Percentiles rank a stretch among this genome's conserved stretches.
Evolutionary conservation across 306 rosid genomes (phyloP).

Genomic region (Cucumis hystrix): DNA sequence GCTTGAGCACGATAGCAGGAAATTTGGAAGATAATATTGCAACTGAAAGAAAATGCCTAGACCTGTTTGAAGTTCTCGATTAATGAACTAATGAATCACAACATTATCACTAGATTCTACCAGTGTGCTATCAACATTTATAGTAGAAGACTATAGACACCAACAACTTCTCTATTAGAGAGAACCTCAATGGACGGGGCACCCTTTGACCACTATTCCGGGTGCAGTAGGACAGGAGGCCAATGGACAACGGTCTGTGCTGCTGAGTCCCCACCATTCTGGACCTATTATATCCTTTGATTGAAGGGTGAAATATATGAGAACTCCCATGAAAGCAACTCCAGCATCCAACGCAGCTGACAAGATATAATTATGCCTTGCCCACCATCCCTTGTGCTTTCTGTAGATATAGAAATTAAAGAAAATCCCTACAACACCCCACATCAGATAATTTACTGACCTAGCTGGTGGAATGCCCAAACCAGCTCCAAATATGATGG

Average conservation of each 20-base stretch:
- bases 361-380: constrained; percentile 55
- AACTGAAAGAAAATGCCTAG: neutral
- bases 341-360: constrained; percentile 73
- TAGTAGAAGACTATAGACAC: neutral
- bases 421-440: constrained; percentile 25
- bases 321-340: constrained; percentile 43
- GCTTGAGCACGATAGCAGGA: neutral
- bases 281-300: constrained; percentile 21
- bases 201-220: constrained; percentile 31
- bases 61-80: neutral
- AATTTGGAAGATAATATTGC: neutral
- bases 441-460: constrained; percentile 16
- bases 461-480: constrained; percentile 14
- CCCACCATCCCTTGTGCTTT: constrained; percentile 40
- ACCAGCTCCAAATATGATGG: constrained; percentile 15
- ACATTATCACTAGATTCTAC: neutral
- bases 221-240: constrained; percentile 11
- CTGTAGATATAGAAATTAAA: constrained; percentile 21
- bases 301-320: constrained; percentile 47
- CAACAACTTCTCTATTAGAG: neutral
- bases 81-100: neutral
- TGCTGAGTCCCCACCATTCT: constrained; percentile 47
- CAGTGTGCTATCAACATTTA: neutral
- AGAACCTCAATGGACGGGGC: constrained; percentile 33
- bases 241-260: constrained; percentile 35